Evolutionary conservation across 164 flowering plant genomes (phyloP).

Genomic region (Stephania cephalantha): DNA sequence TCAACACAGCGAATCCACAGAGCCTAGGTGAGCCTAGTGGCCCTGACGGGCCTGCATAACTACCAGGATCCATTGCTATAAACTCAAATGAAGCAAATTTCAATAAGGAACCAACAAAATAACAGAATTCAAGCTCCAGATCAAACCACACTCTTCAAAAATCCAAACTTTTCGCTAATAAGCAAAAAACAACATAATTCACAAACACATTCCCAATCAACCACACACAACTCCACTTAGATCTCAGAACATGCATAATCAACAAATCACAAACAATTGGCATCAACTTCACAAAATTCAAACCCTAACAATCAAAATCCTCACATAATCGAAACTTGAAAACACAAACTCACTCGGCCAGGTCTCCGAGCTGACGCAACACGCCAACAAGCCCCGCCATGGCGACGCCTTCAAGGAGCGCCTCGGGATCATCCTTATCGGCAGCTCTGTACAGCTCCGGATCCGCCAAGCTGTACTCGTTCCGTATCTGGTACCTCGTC

Average conservation of each 20-base stretch:
- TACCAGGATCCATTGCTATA: too few relatives aligned
- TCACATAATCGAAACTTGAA: neutral
- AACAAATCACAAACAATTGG: neutral
- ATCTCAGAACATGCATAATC: neutral
- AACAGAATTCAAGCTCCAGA: neutral
- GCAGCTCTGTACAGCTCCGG: slow-evolving; percentile 78
- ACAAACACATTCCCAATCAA: neutral
- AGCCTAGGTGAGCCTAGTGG: too few relatives aligned
- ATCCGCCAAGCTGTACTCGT: slow-evolving; percentile 84
- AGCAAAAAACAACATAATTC: neutral
- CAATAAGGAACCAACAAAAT: neutral
- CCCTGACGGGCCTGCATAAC: too few relatives aligned
- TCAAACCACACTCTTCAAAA: neutral
- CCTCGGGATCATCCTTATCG: slow-evolving; percentile 94
- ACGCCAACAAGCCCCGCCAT: slow-evolving; percentile 97
- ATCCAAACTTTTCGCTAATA: neutral
- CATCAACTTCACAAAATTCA: slow-evolving; percentile 6
- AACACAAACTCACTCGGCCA: slow-evolving; percentile 65
- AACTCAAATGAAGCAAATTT: neutral
- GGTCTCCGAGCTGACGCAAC: slow-evolving; percentile 93
- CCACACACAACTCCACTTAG: slow-evolving; percentile 1
- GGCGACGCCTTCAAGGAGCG: slow-evolving; percentile 91
- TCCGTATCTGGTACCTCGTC: slow-evolving; percentile 65
- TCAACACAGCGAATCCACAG: too few relatives aligned
- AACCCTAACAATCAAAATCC: slow-evolving; percentile 8